phyloP scores from a whole-genome alignment of 2,329 filamentous ascomycete species.

The Dactylonectria estremocensis region DNA sequence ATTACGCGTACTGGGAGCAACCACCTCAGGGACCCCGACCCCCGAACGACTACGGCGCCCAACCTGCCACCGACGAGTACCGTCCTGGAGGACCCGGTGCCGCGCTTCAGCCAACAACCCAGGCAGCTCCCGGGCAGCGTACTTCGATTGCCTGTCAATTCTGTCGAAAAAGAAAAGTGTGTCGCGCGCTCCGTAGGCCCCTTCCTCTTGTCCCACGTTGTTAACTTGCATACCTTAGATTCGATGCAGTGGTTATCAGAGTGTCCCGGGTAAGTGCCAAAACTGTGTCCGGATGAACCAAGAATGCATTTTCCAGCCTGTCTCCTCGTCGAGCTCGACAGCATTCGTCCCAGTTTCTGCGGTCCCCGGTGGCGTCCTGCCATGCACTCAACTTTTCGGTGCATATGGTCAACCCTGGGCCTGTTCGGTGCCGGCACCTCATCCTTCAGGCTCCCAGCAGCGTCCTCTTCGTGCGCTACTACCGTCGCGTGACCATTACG shows the following conservation, averaged over 20 bases:
- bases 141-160: slow-evolving; percentile 74
- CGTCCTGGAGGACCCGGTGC: slow-evolving; percentile 55
- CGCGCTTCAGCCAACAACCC: slow-evolving; percentile 58
- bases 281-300: slow-evolving; percentile 75
- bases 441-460: slow-evolving; percentile 40
- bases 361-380: slow-evolving; percentile 69
- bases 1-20: slow-evolving; percentile 51
- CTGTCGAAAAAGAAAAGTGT: slow-evolving; percentile 73
- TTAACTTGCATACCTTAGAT: slow-evolving; percentile 59
- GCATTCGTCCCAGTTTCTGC: slow-evolving; percentile 73
- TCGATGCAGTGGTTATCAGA: slow-evolving; percentile 73
- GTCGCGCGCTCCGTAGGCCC: slow-evolving; percentile 14
- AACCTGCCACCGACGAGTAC: slow-evolving; percentile 49
- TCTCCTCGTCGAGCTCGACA: slow-evolving; percentile 69
- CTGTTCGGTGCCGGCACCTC: slow-evolving; percentile 45
- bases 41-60: slow-evolving; percentile 50
- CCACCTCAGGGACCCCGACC: slow-evolving; percentile 50
- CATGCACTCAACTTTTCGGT: slow-evolving; percentile 70
- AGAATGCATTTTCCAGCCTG: slow-evolving; percentile 73
- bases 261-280: slow-evolving; percentile 71
- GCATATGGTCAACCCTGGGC: slow-evolving; percentile 71
- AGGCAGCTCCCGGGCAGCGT: slow-evolving; percentile 70
- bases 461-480: slow-evolving; percentile 30
- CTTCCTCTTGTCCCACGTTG: not conserved
- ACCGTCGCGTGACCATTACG: slow-evolving; percentile 58